Base-by-base conservation (phyloP, 352 stramenopile genomes). In the Phytophthora nicotianae region DNA sequence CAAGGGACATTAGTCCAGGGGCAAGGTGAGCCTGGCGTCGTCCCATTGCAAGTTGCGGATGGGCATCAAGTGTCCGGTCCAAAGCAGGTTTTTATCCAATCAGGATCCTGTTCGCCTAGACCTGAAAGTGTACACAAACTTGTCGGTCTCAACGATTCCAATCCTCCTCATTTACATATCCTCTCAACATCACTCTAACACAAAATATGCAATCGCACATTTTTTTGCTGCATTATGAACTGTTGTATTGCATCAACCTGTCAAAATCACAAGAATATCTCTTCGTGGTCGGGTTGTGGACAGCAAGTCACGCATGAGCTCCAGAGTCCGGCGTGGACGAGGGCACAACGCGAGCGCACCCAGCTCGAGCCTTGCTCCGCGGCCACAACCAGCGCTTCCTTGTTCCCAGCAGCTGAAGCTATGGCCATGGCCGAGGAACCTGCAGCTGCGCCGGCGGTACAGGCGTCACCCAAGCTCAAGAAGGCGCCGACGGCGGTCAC, bases 361-460 rank as follows among this genome's bases (percentile, higher is more conserved):
- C 27, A 13, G 27, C 46, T 13, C 41, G 23, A 47, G 50, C 57
- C 21, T 8, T 32, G 43, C 26, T 14, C 9, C 23, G 56, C 26
- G 16, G 45, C 57, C 65, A 73, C 59, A 73, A 73, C 42, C 35
- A 58, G 38, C 47, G 41, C 21, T 72, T 64, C 59, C 29, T 58
- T 38, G 17, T 58, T 68, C 23, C 33, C 58, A 68, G 47, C 58
- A 69, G 52, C 29, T 58, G 17, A 50, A 50, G 19, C 14, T 24
- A 62, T 58, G 57, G 50, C 50, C 38, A 53, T 68, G 65, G 33
- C n/a, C 4, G 52, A 73, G 51, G 38, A 53, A 37, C 29, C 29
- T 23, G 24, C 45, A 50, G 38, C 17, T 48, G 49, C 41, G 20
- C 11, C 47, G 17, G n/a, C 54, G 11, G 17, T 29, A 38, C 26